A percentile compares a stretch with the other conserved stretches of the same genome.
phyloP scores from a whole-genome alignment of 129 eudicot species.

The Helichrysum umbraculigerum region DNA sequence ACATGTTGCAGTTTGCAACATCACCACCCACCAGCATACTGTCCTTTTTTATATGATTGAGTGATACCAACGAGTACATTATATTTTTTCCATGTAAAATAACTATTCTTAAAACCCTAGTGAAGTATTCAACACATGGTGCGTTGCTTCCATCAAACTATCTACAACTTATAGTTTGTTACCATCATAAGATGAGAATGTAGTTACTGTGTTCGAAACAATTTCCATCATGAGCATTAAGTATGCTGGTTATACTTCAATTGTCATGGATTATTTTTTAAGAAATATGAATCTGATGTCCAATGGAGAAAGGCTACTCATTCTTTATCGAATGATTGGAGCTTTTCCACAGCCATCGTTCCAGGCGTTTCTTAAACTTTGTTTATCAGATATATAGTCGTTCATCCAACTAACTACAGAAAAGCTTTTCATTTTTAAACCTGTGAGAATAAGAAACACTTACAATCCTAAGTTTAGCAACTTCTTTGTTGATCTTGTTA shows the following conservation, averaged over 20 bases:
- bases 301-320: neutral
- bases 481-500: slow-evolving; percentile 71
- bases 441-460: slow-evolving; percentile 28
- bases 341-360: neutral
- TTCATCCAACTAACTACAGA: neutral
- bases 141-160: neutral
- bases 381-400: neutral
- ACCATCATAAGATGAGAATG: neutral
- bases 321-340: neutral
- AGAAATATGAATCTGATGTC: neutral
- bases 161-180: neutral
- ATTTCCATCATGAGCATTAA: neutral
- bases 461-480: slow-evolving; percentile 76
- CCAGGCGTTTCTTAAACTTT: neutral
- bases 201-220: neutral
- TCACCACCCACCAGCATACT: neutral
- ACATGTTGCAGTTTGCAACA: slow-evolving; percentile 4
- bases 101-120: neutral
- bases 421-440: neutral
- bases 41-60: neutral
- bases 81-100: neutral
- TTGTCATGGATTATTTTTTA: no score
- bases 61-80: no score
- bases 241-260: neutral
- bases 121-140: neutral